Evolutionary conservation across 257 asterid species (phyloP).

Genomic region (Penstemon newberryi): DNA sequence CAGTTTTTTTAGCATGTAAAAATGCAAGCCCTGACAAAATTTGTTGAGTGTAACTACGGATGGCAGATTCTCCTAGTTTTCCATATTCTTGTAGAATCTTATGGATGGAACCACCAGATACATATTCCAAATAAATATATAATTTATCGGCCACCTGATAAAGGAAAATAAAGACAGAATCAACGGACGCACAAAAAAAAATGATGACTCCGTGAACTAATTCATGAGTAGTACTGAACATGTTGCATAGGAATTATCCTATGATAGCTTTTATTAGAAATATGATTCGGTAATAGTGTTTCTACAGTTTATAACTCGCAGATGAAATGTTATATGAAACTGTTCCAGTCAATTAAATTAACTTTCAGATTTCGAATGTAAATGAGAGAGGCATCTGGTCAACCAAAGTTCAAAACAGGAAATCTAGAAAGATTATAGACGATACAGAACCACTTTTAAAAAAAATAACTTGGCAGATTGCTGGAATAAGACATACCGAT

Average conservation of each 20-base stretch:
- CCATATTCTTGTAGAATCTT: slow-evolving; percentile 96
- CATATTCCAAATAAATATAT: slow-evolving; percentile 89
- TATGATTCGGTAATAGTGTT: slow-evolving; percentile 5
- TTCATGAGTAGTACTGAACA: background rate
- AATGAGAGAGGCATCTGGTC: slow-evolving; percentile 21
- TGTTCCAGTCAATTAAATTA: slow-evolving; percentile 10
- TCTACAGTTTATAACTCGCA: background rate
- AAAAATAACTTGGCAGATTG: background rate
- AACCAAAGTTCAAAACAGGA: slow-evolving; percentile 21
- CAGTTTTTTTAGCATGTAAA: slow-evolving; percentile 80
- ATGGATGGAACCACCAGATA: slow-evolving; percentile 95
- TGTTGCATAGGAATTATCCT: background rate
- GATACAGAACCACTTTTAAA: slow-evolving; percentile 3
- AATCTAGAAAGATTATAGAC: slow-evolving; percentile 17
- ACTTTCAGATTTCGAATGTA: slow-evolving; percentile 24
- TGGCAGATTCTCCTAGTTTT: slow-evolving; percentile 83
- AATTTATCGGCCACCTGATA: slow-evolving; percentile 82
- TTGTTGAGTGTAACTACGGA: slow-evolving; percentile 94
- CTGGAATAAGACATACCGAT: slow-evolving; percentile 54
- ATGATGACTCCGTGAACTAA: slow-evolving; percentile 2
- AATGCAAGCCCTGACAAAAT: slow-evolving; percentile 93
- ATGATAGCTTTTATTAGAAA: slow-evolving; percentile 8
- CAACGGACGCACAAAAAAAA: slow-evolving; percentile 18
- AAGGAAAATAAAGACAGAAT: slow-evolving; percentile 29
- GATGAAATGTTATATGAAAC: background rate